Evolutionary conservation across 2,329 filamentous ascomycete species (phyloP), one percentile per base, ranked within the genome.

Genomic region (Fusarium sp.): DNA sequence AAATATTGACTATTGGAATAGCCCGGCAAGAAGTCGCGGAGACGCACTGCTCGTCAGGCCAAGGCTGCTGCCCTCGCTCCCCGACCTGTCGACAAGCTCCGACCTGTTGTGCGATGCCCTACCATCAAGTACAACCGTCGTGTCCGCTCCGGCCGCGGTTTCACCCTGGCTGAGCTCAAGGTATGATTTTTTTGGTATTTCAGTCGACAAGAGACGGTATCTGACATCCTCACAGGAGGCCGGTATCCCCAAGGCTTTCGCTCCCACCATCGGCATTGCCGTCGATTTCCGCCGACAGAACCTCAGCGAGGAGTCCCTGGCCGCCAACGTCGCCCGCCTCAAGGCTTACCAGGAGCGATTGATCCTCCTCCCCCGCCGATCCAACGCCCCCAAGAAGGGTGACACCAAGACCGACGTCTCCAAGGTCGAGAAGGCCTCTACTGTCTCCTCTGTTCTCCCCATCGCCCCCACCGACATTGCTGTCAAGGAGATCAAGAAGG

Each of bases 91-190:
- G 96, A 99, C 90, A 95, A 93, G 86, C 90, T 99, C 82, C 91
- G 95, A 83, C 96, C 96, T 76, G 87, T 98, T 84, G 95, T 99
- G 78, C 93, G 95, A 88, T 98, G 95, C 92, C 95, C 96, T 81
- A 95, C 93, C 79, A 86, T 98, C 88, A 97, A 97, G 90, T 97
- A 99, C 90, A 99, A 99, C 93, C 95, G 96, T 83, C 94, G 94
- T 83, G 92, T 97, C 81, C 92, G 96, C 83, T 90, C 94, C 81
- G 96, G 96, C 84, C 94, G 96, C 88, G 96, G 96, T 83, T 99
- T 99, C 92, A 94, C 95, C 78, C 88, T 98, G 76, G 88, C 91
- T 86, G 96, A 99, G 90, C 89, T 99, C 83, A 99, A 99, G 95
- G 95, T 98, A 92, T 74, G 83, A 75, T 59, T 46, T 36, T 36